Evolutionary conservation across 768 basidiomycete species (phyloP).

Genomic region (Floccularia luteovirens): DNA sequence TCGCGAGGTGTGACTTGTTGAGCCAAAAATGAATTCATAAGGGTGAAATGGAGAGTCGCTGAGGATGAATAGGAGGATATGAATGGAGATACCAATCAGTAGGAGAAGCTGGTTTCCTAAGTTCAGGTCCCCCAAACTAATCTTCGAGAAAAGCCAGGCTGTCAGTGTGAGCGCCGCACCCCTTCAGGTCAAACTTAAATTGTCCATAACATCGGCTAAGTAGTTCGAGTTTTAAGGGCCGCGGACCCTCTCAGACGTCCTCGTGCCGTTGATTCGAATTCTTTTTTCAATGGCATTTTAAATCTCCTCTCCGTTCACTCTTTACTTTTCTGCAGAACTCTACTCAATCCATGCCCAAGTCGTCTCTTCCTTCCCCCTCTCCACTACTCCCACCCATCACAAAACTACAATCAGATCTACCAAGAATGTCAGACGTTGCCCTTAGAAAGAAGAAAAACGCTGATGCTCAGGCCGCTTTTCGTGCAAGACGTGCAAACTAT

Average conservation of each 20-base stretch:
- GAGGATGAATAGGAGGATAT: slow-evolving; percentile 16
- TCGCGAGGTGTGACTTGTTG: slow-evolving; percentile 18
- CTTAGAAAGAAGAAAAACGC: slow-evolving; percentile 86
- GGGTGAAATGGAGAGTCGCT: too few species aligned
- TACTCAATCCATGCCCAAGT: slow-evolving; percentile 33
- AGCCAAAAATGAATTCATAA: slow-evolving; percentile 14
- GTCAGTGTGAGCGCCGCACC: slow-evolving; percentile 38
- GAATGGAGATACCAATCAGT: slow-evolving; percentile 31
- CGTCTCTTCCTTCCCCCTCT: slow-evolving; percentile 21
- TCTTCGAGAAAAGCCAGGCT: slow-evolving; percentile 37
- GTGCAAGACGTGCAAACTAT: slow-evolving; percentile 76
- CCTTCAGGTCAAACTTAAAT: slow-evolving; percentile 44
- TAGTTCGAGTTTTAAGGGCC: slow-evolving; percentile 38
- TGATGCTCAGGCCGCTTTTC: slow-evolving; percentile 82
- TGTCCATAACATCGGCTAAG: slow-evolving; percentile 41
- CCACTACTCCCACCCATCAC: slow-evolving; percentile 10
- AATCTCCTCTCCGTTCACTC: slow-evolving; percentile 25
- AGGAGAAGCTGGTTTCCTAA: slow-evolving; percentile 18
- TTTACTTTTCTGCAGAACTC: slow-evolving; percentile 19
- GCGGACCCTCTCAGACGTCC: slow-evolving; percentile 57
- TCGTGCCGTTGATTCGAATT: slow-evolving; percentile 62
- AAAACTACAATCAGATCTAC: slow-evolving; percentile 26
- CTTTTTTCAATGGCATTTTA: slow-evolving; percentile 61
- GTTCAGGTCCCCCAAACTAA: slow-evolving; percentile 21
- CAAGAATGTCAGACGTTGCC: slow-evolving; percentile 56